phyloP scores from a whole-genome alignment of 768 basidiomycete genomes.

The Serpula lacrymans region DNA sequence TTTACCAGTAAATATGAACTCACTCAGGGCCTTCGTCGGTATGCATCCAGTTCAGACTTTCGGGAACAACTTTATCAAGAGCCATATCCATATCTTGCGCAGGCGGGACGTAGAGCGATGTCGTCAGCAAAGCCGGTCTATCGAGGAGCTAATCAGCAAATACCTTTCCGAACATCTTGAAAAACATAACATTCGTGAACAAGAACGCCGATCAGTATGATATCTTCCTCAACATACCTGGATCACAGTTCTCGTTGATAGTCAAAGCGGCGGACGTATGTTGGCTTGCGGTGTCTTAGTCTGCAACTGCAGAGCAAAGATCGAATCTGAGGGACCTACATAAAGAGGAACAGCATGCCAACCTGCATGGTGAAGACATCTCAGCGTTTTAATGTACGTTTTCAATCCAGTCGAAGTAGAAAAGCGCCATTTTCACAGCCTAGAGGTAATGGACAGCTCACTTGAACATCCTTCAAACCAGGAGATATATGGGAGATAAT shows the following conservation, averaged over 20 bases:
- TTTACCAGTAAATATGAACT: conserved; percentile 24
- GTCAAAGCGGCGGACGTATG: conserved; percentile 80
- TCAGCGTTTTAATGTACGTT: background rate
- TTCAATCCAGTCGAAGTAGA: background rate
- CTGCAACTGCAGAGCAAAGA: no score
- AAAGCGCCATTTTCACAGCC: no score
- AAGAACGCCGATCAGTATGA: background rate
- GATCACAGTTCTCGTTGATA: conserved; percentile 88
- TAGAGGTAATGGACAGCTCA: no score
- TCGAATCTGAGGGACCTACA: conserved; percentile 43
- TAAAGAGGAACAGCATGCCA: conserved; percentile 88
- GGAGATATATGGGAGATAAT: conserved; percentile 62
- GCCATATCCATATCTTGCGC: conserved; percentile 90
- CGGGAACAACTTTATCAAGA: conserved; percentile 84
- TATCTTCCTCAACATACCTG: conserved; percentile 41
- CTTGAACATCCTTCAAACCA: conserved; percentile 67
- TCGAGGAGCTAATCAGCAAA: conserved; percentile 4
- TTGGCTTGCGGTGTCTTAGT: conserved; percentile 42
- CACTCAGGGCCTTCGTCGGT: conserved; percentile 93
- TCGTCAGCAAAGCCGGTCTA: conserved; percentile 28
- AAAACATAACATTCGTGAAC: conserved; percentile 1
- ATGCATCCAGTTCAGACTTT: conserved; percentile 76
- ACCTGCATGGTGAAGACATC: conserved; percentile 52
- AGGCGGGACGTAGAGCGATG: conserved; percentile 18
- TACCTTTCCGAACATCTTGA: conserved; percentile 44